A percentile compares a stretch with the other conserved stretches of the same genome.
Conservation (phyloP, 257 asterid genomes). For the Petrea volubilis region DNA sequence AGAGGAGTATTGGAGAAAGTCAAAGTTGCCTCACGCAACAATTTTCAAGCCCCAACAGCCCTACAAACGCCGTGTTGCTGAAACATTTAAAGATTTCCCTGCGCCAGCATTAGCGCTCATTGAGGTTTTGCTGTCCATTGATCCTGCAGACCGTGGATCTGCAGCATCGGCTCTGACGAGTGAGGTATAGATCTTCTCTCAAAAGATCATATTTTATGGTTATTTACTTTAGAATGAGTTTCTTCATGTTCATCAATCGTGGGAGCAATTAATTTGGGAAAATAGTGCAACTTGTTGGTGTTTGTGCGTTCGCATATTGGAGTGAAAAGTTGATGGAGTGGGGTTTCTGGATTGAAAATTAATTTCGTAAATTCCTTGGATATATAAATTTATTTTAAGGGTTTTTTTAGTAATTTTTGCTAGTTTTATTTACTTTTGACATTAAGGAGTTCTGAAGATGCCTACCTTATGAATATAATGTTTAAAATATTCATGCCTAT, state of each 20-base stretch:
- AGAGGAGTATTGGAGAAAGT: constrained; percentile 95
- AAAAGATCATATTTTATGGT: background rate
- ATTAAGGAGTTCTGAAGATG: background rate
- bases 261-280: no score
- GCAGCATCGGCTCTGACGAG: constrained; percentile 82
- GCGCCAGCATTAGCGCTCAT: constrained; percentile 74
- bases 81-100: constrained; percentile 86
- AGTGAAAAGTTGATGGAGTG: no score
- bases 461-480: background rate
- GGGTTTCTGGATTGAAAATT: no score
- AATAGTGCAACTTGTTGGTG: background rate
- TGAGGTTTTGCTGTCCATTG: constrained; percentile 77
- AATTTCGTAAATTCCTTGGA: no score
- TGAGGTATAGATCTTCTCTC: constrained; percentile 69
- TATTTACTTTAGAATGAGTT: constrained; percentile 5
- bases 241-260: background rate
- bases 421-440: background rate
- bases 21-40: constrained; percentile 92
- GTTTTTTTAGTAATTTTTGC: no score
- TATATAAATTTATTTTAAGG: no score
- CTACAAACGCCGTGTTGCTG: constrained; percentile 79
- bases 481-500: background rate
- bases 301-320: no score
- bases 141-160: constrained; percentile 90
- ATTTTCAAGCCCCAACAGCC: constrained; percentile 97